Percentiles rank a stretch among this genome's conserved stretches.
Conservation (phyloP, 1,139 yeast species). For the Oligophagozyma castellii region DNA sequence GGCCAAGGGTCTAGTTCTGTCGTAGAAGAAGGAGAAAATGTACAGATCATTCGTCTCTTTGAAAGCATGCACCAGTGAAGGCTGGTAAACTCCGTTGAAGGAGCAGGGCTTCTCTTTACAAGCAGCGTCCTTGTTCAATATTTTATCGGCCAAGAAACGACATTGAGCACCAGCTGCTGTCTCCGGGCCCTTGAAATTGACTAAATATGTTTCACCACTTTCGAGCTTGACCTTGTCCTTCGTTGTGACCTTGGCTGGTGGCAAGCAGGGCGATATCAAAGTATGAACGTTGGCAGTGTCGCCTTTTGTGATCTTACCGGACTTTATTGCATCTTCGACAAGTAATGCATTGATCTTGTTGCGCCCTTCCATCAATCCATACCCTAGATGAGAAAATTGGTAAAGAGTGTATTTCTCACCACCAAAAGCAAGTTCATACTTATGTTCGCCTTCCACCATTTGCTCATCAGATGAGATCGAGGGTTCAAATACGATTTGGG, state of each 20-base stretch:
- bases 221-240: constrained; percentile 45
- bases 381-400: constrained; percentile 91
- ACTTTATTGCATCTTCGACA: constrained; percentile 35
- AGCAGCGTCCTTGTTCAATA: constrained; percentile 67
- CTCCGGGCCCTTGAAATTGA: constrained; percentile 63
- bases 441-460: constrained; percentile 81
- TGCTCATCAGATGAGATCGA: constrained; percentile 40
- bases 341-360: constrained; percentile 59
- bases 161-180: constrained; percentile 60
- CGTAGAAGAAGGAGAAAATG: constrained; percentile 89
- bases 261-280: constrained; percentile 69
- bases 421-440: constrained; percentile 69
- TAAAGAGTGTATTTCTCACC: constrained; percentile 69
- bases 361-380: constrained; percentile 90
- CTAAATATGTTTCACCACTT: constrained; percentile 38
- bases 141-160: constrained; percentile 66
- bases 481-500: constrained; percentile 97
- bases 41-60: constrained; percentile 58
- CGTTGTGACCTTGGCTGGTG: constrained; percentile 51
- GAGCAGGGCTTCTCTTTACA: constrained; percentile 78
- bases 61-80: constrained; percentile 70
- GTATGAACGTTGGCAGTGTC: constrained; percentile 32
- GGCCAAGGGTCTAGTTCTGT: constrained; percentile 84
- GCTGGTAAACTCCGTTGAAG: constrained; percentile 94
- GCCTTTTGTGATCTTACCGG: constrained; percentile 26